Conservation (phyloP, 2,329 filamentous ascomycete genomes). For the Monilinia polystroma region DNA sequence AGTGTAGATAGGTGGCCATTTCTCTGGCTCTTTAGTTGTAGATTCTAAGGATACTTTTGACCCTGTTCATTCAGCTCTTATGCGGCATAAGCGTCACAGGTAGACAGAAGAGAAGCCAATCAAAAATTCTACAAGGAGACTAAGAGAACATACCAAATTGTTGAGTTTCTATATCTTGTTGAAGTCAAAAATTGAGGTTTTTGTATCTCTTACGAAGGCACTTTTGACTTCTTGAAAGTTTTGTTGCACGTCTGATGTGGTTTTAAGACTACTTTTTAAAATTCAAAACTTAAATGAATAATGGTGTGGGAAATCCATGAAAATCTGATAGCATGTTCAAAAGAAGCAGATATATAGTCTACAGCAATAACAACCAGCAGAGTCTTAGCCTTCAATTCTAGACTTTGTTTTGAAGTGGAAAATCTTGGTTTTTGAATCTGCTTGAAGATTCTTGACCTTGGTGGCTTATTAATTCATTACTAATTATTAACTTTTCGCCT, state of each 20-base stretch:
- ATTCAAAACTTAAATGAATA: neutral
- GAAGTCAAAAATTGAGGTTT: no score
- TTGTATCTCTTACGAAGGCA: no score
- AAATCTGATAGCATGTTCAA: neutral
- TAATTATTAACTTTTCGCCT: neutral
- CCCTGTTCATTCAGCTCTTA: no score
- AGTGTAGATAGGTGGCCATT: no score
- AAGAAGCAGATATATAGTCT: neutral
- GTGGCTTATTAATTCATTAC: neutral
- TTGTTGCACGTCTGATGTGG: neutral
- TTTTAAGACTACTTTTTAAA: neutral
- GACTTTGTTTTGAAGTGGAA: neutral
- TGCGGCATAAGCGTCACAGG: no score
- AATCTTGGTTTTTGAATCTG: neutral
- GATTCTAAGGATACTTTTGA: no score
- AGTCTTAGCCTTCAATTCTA: neutral
- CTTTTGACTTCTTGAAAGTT: neutral
- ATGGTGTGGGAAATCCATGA: neutral
- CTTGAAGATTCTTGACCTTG: neutral
- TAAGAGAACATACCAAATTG: no score
- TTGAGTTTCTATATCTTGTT: no score
- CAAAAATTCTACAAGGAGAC: no score
- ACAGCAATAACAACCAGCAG: neutral
- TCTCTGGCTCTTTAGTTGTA: no score
- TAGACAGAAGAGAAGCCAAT: no score